phyloP scores from a whole-genome alignment of 1,284 basidiomycete species.

The Cryptococcus sp. region DNA sequence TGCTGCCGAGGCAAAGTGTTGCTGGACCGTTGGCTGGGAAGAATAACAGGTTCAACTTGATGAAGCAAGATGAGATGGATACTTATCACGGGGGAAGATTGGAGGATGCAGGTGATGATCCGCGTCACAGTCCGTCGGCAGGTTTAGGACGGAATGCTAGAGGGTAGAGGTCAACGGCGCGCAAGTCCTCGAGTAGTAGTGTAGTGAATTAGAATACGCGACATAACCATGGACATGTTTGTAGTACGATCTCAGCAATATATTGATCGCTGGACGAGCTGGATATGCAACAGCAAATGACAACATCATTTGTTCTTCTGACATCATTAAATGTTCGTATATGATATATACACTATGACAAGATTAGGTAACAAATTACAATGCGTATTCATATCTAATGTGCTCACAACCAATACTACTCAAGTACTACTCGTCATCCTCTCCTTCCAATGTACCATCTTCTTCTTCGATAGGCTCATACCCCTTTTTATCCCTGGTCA shows the following conservation, averaged over 20 bases:
- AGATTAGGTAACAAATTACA: too few relatives aligned
- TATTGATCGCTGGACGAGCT: too few relatives aligned
- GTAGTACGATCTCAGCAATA: too few relatives aligned
- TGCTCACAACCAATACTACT: too few relatives aligned
- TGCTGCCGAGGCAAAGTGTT: slow-evolving; percentile 3
- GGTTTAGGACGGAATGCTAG: neutral
- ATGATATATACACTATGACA: too few relatives aligned
- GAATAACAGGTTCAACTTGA: slow-evolving; percentile 30
- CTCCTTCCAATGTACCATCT: slow-evolving; percentile 45
- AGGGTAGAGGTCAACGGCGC: neutral
- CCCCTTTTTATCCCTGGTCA: slow-evolving; percentile 69
- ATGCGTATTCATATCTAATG: too few relatives aligned
- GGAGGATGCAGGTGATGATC: slow-evolving; percentile 40
- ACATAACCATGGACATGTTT: too few relatives aligned
- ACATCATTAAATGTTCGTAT: too few relatives aligned
- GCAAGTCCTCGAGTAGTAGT: too few relatives aligned
- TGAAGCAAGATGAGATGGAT: slow-evolving; percentile 51
- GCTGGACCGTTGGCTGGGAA: slow-evolving; percentile 3
- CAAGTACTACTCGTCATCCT: slow-evolving; percentile 12
- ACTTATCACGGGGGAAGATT: slow-evolving; percentile 48
- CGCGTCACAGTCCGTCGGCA: slow-evolving; percentile 12
- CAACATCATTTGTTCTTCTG: too few relatives aligned
- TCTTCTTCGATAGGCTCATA: slow-evolving; percentile 75
- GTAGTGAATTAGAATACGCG: too few relatives aligned
- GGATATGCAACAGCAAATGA: too few relatives aligned